Evolutionary conservation across 2,329 filamentous ascomycete genomes (phyloP), one percentile per base, ranked within the genome.

Genomic region (Dichotomopilus funicola): DNA sequence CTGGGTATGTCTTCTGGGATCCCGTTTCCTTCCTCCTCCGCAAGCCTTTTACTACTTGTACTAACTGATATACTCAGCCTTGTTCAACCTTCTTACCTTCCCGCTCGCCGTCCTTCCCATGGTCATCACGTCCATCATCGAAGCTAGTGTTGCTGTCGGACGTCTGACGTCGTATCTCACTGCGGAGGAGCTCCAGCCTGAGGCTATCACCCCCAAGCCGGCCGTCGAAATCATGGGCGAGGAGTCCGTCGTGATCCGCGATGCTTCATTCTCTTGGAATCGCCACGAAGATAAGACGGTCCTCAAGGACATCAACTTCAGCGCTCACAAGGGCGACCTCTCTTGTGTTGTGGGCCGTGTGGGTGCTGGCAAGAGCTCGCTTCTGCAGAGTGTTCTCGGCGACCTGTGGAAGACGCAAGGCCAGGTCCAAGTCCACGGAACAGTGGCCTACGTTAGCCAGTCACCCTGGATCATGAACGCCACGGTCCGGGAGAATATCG

Each of bases 401-500:
- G 91, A 97, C 70, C 71, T 99, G 4, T 96, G 87, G 85, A 97
- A 96, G 70, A 78, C 87, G 49, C 84, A 88, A 58, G 94, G 94
- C 48, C 80, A 88, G 59, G 92, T 96, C 4, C 78, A 88, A 54
- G 79, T 99, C 8, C 85, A 88, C 63, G 95, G 94, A 47, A 83
- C 80, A 34, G 82, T 90, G 42, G 94, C 94, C 1, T 99, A 97
- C 69, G 94, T 95, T 56, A 89, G 91, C 12, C 95, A 99, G 70
- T 85, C 89, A 65, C 78, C 91, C 19, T 99, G 95, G 94, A 88
- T 99, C 51, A 92, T 97, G 85, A 99, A 99, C 68, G 94, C 94
- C 7, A 95, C 89, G 35, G 91, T 99, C 55, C 89, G 91, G 65
- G 94, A 99, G 68, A 99, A 99, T 68, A 96, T 99, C 63, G 79